Base-by-base conservation (phyloP, 306 rosid species). In the Citrullus mucosospermus region DNA sequence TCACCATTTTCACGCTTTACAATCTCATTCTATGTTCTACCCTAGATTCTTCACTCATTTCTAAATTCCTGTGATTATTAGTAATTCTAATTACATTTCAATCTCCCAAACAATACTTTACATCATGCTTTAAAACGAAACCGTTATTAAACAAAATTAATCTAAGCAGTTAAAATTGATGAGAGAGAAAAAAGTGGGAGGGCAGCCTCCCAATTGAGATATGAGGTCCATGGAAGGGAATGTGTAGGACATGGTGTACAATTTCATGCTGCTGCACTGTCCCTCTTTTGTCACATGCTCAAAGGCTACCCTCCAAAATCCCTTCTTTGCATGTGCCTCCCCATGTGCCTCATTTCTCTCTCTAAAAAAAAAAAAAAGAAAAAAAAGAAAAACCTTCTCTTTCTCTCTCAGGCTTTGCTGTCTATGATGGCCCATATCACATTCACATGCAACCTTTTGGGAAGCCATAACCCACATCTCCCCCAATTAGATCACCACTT, bases 171-270 rank as follows among this genome's bases (percentile, higher is more conserved):
- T 32, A 32, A 32, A 32, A 32, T 32, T 2, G 36, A 32, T 2
- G 36, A 32, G 51, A 4, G 6, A 36, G 20, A 16, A 39, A 25
- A 20, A 12, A 6, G 34, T 11, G 54, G 36, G 14, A 60, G 63
- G 53, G 43, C 15, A 58, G 2, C 80, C 1, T 0, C 17, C 30
- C 57, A 82, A 2, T 75, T 80, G 88, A 79, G 85, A 81, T 25
- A 25, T 17, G 9, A 89, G 92, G 81, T 63, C 20, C 80, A 87
- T 90, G 96, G 90, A 90, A 46, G 97, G 95, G 97, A 92, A 94
- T 92, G 95, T 88, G 97, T 92, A 87, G 93, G 90, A 89, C 97
- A 92, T 88, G 96, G 78, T 92, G 93, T 88, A 88, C 91, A 20
- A 88, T 71, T 87, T 88, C 80, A 78, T 89, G 93, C 88, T 89